phyloP scores from a whole-genome alignment of 192 early-diverging fungal genomes.

The Spizellomyces sp. region DNA sequence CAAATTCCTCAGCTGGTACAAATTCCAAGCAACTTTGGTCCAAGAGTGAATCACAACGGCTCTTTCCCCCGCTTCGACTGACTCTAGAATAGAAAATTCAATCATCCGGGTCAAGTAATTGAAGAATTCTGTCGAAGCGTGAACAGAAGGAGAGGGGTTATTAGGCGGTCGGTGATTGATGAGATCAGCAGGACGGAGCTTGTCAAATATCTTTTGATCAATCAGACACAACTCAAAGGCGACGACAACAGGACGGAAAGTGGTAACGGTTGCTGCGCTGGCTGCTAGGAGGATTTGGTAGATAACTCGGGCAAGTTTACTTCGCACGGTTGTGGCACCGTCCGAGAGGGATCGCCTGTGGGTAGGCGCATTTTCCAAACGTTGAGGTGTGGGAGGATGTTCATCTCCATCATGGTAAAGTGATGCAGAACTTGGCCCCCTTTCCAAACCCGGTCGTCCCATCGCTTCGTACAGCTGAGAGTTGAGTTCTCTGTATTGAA shows the following conservation, averaged over 20 bases:
- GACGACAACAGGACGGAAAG: slow-evolving; percentile 29
- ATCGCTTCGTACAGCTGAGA: slow-evolving; percentile 13
- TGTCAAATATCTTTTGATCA: slow-evolving; percentile 68
- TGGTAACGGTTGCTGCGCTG: neutral
- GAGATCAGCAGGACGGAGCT: slow-evolving; percentile 62
- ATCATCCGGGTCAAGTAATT: slow-evolving; percentile 77
- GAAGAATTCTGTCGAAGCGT: slow-evolving; percentile 75
- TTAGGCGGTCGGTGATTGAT: slow-evolving; percentile 61
- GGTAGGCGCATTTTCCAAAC: neutral
- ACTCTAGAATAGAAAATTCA: slow-evolving; percentile 70
- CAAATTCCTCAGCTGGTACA: slow-evolving; percentile 64
- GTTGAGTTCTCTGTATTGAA: slow-evolving; percentile 21
- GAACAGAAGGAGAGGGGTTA: slow-evolving; percentile 60
- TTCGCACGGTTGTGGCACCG: neutral
- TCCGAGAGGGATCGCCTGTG: neutral
- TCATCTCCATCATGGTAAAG: neutral
- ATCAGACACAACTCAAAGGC: slow-evolving; percentile 72
- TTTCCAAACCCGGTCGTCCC: neutral
- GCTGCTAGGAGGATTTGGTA: slow-evolving; percentile 12
- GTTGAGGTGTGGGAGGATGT: neutral
- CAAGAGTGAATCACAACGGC: slow-evolving; percentile 67
- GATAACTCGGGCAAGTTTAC: neutral
- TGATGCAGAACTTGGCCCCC: neutral
- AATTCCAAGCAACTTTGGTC: slow-evolving; percentile 67
- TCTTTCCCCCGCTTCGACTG: slow-evolving; percentile 55